These are phyloP conservation scores for Annona cherimola DNA, from an alignment of 164 flowering plant genomes.

Conservation along the genomic window DNA sequence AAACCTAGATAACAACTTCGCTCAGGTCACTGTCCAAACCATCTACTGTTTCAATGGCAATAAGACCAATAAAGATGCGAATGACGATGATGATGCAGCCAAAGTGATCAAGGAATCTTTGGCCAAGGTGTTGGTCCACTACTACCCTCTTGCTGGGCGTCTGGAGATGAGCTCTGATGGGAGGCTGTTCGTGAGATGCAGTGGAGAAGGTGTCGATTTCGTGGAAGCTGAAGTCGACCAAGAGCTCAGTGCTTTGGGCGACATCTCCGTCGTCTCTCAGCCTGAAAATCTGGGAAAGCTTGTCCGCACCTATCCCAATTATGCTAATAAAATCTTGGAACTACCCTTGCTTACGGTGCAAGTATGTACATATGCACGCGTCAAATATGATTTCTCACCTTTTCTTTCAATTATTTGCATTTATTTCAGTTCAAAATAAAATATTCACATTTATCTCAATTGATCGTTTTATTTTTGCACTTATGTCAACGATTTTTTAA, in stretches of 20 bases:
- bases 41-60: constrained; percentile 10
- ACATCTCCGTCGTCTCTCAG: constrained; percentile 11
- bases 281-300: constrained; percentile 12
- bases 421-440: background rate
- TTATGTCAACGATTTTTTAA: background rate
- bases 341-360: constrained; percentile 17
- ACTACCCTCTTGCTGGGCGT: constrained; percentile 21
- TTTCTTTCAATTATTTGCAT: background rate
- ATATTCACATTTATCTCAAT: background rate
- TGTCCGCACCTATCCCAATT: constrained; percentile 6
- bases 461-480: background rate
- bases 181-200: constrained; percentile 17
- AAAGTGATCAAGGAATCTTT: constrained; percentile 12
- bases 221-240: constrained; percentile 23
- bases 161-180: constrained; percentile 12
- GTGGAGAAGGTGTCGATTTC: constrained; percentile 12
- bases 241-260: constrained; percentile 12
- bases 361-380: constrained; percentile 5
- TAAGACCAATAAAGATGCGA: background rate
- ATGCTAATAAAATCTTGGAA: constrained; percentile 7
- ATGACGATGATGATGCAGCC: background rate
- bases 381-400: background rate
- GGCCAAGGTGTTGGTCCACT: constrained; percentile 18
- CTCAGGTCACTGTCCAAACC: constrained; percentile 1
- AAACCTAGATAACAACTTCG: constrained; percentile 17